Conservation (phyloP, 805 yeast species). For the Metschnikowia orientalis region DNA sequence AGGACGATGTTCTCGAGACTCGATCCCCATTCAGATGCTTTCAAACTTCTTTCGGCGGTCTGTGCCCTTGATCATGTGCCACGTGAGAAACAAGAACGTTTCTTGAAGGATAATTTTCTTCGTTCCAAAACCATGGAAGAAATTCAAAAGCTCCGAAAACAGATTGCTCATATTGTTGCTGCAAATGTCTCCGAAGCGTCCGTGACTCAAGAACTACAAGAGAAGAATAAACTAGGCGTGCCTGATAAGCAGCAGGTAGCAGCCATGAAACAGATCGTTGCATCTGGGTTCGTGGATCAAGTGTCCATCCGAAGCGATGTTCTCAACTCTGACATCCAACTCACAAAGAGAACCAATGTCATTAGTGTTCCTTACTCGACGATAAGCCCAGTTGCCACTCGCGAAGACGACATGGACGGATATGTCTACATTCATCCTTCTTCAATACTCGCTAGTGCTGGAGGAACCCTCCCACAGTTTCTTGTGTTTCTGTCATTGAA, state of each 20-base stretch:
- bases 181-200: constrained; percentile 57
- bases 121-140: constrained; percentile 84
- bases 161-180: constrained; percentile 70
- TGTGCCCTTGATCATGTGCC: constrained; percentile 84
- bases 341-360: constrained; percentile 55
- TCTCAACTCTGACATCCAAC: constrained; percentile 54
- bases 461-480: constrained; percentile 74
- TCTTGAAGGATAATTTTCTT: constrained; percentile 59
- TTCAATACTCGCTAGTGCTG: constrained; percentile 57
- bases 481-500: constrained; percentile 70
- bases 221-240: constrained; percentile 49
- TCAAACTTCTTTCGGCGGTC: constrained; percentile 71
- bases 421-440: constrained; percentile 76
- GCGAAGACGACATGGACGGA: constrained; percentile 41
- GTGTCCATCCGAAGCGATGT: constrained; percentile 81
- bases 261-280: constrained; percentile 83
- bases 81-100: constrained; percentile 38
- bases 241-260: constrained; percentile 68
- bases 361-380: constrained; percentile 64
- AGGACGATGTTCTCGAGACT: constrained; percentile 58
- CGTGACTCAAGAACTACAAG: constrained; percentile 42
- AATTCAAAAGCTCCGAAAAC: constrained; percentile 73
- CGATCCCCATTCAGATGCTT: constrained; percentile 71
- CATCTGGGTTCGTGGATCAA: constrained; percentile 91
- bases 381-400: constrained; percentile 41